These are phyloP conservation scores for Sordariomycetes sp. DNA, from an alignment of 2,329 filamentous ascomycete species.

Conservation along the genomic window DNA sequence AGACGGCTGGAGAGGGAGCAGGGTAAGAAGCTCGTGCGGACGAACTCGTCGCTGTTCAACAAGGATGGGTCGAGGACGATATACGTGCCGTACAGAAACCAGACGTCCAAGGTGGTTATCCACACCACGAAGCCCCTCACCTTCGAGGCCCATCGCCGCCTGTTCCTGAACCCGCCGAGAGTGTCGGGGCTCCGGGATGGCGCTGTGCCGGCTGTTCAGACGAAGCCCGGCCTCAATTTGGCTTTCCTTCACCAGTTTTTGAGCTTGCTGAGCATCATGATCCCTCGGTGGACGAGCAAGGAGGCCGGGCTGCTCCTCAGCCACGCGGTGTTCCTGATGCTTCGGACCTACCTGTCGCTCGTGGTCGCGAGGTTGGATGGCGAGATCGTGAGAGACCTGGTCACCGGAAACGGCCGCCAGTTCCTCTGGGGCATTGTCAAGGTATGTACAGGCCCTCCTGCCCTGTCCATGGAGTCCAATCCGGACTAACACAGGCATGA, in stretches of 20 bases:
- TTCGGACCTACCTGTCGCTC: conserved; percentile 87
- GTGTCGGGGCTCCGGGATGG: conserved; percentile 68
- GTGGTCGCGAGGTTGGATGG: conserved; percentile 89
- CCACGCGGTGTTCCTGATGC: conserved; percentile 79
- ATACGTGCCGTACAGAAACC: conserved; percentile 83
- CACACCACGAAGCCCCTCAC: conserved; percentile 83
- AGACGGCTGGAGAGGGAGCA: conserved; percentile 70
- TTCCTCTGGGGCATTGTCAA: conserved; percentile 86
- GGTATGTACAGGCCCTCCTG: conserved; percentile 23
- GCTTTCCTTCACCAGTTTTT: conserved; percentile 96
- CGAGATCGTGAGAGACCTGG: conserved; percentile 89
- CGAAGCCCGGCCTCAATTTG: conserved; percentile 87
- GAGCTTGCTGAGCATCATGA: conserved; percentile 94
- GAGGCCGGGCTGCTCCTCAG: conserved; percentile 84
- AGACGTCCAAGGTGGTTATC: conserved; percentile 85
- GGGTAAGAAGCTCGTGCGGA: conserved; percentile 69
- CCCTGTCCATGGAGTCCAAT: neutral
- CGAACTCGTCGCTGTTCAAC: conserved; percentile 85
- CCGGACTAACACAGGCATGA: neutral
- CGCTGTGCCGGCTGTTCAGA: conserved; percentile 73
- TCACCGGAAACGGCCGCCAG: conserved; percentile 82
- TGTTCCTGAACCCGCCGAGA: conserved; percentile 85
- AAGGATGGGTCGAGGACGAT: conserved; percentile 94
- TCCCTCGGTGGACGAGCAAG: conserved; percentile 90
- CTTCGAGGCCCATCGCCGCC: conserved; percentile 87